Evolutionary conservation across 2,329 filamentous ascomycete genomes (phyloP), one percentile per base, ranked within the genome.

Genomic region (Trichoderma semiorbis): DNA sequence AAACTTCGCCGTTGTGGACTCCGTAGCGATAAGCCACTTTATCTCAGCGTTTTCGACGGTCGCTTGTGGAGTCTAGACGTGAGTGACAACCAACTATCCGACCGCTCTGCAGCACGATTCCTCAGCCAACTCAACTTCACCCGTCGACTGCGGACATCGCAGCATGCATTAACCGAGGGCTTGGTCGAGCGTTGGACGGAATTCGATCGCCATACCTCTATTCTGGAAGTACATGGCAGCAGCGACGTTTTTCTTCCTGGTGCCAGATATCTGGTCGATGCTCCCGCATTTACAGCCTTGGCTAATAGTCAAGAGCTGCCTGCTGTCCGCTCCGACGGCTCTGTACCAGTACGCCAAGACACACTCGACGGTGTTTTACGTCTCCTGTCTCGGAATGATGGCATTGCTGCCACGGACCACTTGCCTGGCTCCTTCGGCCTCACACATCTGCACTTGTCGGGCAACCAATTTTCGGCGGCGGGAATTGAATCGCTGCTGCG

Each of bases 21-120:
- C 26, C 83, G 85, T 26, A 82, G 87, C 36, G 36, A 16, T 14
- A 18, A 16, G 24, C 6, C 11, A 78, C 82, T 3, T 70, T 78
- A 0, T 53, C 73, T 55, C 77, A 3, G 73, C 84, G n/a, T 53
- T 75, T 86, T 76, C 74, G 76, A 72, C 73, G 77, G 6, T 12
- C 84, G 81, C 32, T 77, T 90, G 12, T 90, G 88, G 88, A 89
- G 88, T 74, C 76, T 90, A 5, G 88, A 91, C 73, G 64, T 90
- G 0, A 81, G 83, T 47, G 68, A 83, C 7, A 91, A 91, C 74
- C 82, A 81, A 12, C 76, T 91, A 11, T 85, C 83, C 0, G 88
- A 90, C 74, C 74, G 47, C 3, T 74, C 80, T 4, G 75, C 89
- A 12, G 76, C 80, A 8, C 58, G 34, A 3, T 34, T 60, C 18